Percentiles rank a stretch among this genome's conserved stretches.
These are phyloP conservation scores for Monascus ruber DNA, from an alignment of 2,329 filamentous ascomycete genomes.

Conservation along the genomic window DNA sequence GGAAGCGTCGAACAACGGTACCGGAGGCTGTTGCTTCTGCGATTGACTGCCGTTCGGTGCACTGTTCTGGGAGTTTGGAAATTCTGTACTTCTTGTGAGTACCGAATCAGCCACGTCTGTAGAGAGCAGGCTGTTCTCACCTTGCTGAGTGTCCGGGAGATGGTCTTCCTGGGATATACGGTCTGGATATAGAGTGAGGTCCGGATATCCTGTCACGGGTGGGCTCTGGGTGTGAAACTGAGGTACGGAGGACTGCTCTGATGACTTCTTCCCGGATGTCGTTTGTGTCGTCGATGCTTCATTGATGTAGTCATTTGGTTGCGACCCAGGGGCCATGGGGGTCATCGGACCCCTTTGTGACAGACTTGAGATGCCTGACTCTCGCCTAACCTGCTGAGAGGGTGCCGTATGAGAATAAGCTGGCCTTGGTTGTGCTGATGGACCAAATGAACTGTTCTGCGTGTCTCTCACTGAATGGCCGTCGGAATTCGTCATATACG, in stretches of 20 bases:
- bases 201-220: slow-evolving; percentile 37
- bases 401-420: slow-evolving; percentile 36
- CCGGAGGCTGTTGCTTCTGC: slow-evolving; percentile 26
- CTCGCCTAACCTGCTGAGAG: slow-evolving; percentile 33
- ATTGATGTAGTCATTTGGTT: slow-evolving; percentile 57
- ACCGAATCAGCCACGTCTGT: slow-evolving; percentile 14
- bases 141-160: slow-evolving; percentile 53
- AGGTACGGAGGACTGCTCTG: slow-evolving; percentile 53
- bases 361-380: slow-evolving; percentile 36
- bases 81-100: slow-evolving; percentile 15
- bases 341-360: slow-evolving; percentile 44
- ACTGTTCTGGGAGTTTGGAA: slow-evolving; percentile 18
- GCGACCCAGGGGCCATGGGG: slow-evolving; percentile 46
- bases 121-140: slow-evolving; percentile 23
- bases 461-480: slow-evolving; percentile 33
- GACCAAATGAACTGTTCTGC: slow-evolving; percentile 38
- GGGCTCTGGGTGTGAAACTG: slow-evolving; percentile 56
- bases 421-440: slow-evolving; percentile 38
- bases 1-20: slow-evolving; percentile 28
- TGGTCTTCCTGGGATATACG: slow-evolving; percentile 47
- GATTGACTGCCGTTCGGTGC: slow-evolving; percentile 25
- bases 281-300: slow-evolving; percentile 81
- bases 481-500: slow-evolving; percentile 49
- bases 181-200: slow-evolving; percentile 40
- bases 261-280: slow-evolving; percentile 72